Evolutionary conservation across 2,329 filamentous ascomycete species (phyloP).

Genomic region (Furcasterigmium furcatum): DNA sequence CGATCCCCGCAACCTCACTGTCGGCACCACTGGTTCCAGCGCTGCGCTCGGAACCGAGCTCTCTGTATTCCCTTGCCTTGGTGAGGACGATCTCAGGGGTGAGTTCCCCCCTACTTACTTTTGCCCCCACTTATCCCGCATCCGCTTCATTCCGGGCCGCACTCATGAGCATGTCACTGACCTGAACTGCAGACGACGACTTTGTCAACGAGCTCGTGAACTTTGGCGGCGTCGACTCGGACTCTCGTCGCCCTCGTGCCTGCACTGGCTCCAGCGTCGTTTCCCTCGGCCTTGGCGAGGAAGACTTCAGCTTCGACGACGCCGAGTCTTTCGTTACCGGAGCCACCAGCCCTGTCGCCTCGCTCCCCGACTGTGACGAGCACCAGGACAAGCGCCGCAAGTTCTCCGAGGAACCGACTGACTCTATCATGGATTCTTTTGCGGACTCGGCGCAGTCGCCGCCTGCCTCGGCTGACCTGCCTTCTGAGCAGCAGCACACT

Average conservation of each 20-base stretch:
- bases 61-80: slow-evolving; percentile 60
- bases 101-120: slow-evolving; percentile 39
- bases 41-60: slow-evolving; percentile 57
- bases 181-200: slow-evolving; percentile 9
- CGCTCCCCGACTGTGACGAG: slow-evolving; percentile 42
- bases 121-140: slow-evolving; percentile 21
- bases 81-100: slow-evolving; percentile 51
- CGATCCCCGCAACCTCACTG: slow-evolving; percentile 85
- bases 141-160: background rate
- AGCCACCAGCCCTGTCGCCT: slow-evolving; percentile 60
- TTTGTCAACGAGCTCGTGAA: slow-evolving; percentile 18
- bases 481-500: slow-evolving; percentile 22
- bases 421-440: slow-evolving; percentile 40
- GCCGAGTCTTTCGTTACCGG: slow-evolving; percentile 57
- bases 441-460: slow-evolving; percentile 28
- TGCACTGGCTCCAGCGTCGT: slow-evolving; percentile 65
- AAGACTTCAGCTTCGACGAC: slow-evolving; percentile 74
- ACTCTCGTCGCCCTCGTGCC: slow-evolving; percentile 67
- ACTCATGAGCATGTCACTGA: slow-evolving; percentile 24
- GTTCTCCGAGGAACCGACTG: slow-evolving; percentile 33
- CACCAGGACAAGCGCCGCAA: slow-evolving; percentile 58
- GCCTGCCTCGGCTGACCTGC: slow-evolving; percentile 18
- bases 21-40: slow-evolving; percentile 43
- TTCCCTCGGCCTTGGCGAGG: slow-evolving; percentile 69
- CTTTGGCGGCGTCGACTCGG: slow-evolving; percentile 35